Evolutionary conservation across 805 yeast species (phyloP), one percentile per base, ranked within the genome.

Genomic region (Kodamaea restingae): DNA sequence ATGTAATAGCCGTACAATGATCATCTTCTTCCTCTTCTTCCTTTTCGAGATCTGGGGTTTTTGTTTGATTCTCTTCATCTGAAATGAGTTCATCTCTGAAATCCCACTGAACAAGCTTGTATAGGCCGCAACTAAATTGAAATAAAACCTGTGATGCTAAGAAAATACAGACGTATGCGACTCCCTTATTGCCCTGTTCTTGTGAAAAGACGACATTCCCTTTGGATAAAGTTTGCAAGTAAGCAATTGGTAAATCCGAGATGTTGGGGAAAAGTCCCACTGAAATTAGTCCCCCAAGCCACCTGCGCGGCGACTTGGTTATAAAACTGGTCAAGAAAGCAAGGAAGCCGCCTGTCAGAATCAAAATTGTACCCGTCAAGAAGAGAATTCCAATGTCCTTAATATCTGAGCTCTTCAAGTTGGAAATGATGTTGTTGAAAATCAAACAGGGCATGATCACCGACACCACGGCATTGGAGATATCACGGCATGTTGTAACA

Each of bases 201-300:
- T 66, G 51, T 0, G 81, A 65, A 50, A 88, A 81, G 6, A 68
- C 50, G 5, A 73, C 64, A 1, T 76, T 66, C 1, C 88, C 80
- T 11, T 76, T 71, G 18, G 84, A 81, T 52, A 87, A 62, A 2
- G 91, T 82, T 51, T 81, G 87, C 26, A 81, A 57, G 49, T 87
- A 88, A 0, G 95, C 95, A 48, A 87, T 84, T 0, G 96, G 95
- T 40, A 87, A 67, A 61, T 87, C 95, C 11, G 88, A 77, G 32
- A 83, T 78, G 53, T 87, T 87, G 32, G 88, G 90, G 52, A 86
- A 77, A 21, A 84, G 65, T 0, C 91, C 88, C 7, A 84, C 87
- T 20, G 81, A 72, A 5, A 83, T 45, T 14, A 82, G 55, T 0
- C 95, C 95, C 38, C 95, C 93, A 18, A 73, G 63, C 91, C 95